Base-by-base conservation (phyloP, 306 rosid genomes). In the Trifolium pratense region DNA sequence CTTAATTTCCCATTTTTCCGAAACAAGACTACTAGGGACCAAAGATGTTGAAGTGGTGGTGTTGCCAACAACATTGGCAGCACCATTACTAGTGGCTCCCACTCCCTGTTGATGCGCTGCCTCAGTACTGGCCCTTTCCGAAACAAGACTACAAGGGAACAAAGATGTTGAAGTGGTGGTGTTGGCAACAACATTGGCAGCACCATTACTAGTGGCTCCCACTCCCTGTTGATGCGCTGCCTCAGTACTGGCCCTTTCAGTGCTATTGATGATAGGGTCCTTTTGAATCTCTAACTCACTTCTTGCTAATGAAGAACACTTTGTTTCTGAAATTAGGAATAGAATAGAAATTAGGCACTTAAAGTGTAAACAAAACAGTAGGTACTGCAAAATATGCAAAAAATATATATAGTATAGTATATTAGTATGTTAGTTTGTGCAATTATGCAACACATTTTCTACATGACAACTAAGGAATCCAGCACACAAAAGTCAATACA, bases 301-400 rank as follows among this genome's bases (percentile, higher is more conserved):
- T 84, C 91, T 83, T 68, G 97, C 96, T 51, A 87, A 68, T 25
- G 91, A 90, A 32, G 99, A 88, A 76, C 90, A 91, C 82, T 86
- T 85, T 25, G 91, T 89, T 81, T 91, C 98, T 93, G 90, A 75
- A 85, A 82, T 55, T 64, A 78, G 17, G 31, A 57, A 86, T 62
- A 42, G 55, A 57, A 86, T 58, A 36, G 49, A 74, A 65, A 72
- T 52, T 53, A 73, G 79, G 39, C 56, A 80, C 71, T 67, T 32
- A 37, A 53, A 59, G 40, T 59, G 42, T 31, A 29, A 56, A 21
- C n/a, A 64, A 53, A 8, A 66, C 36, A 42, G 14, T 66, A 56
- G 71, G 62, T 11, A 72, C 60, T 51, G 57, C 59, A 45, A 72
- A 76, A 37, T 51, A 20, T 13, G 17, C 59, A 58, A n/a, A n/a